phyloP scores from a whole-genome alignment of 192 early-diverging fungal species.

The Glomus cerebriforme region DNA sequence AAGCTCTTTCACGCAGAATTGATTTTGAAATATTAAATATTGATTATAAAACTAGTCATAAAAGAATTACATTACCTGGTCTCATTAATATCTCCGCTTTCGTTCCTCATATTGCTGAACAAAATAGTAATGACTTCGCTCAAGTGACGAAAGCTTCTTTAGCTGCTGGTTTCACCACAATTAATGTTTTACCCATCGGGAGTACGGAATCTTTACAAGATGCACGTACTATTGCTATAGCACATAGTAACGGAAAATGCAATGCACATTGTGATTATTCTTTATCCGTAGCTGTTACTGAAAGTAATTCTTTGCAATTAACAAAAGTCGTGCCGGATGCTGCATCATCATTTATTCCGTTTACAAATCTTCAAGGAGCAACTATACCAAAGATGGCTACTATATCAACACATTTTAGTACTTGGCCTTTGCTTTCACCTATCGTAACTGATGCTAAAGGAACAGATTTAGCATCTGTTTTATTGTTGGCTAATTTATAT shows the following conservation, averaged over 20 bases:
- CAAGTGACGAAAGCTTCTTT: constrained; percentile 37
- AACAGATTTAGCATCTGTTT: constrained; percentile 82
- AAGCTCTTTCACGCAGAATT: constrained; percentile 82
- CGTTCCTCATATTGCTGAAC: constrained; percentile 53
- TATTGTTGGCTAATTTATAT: constrained; percentile 85
- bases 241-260: constrained; percentile 48
- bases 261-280: constrained; percentile 74
- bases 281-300: constrained; percentile 67
- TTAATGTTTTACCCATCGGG: constrained; percentile 64
- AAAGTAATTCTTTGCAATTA: constrained; percentile 58
- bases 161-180: constrained; percentile 83
- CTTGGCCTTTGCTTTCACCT: constrained; percentile 75
- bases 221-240: constrained; percentile 54
- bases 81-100: constrained; percentile 81
- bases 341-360: constrained; percentile 64
- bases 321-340: constrained; percentile 45
- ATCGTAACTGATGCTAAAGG: constrained; percentile 86
- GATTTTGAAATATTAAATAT: constrained; percentile 74
- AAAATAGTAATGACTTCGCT: constrained; percentile 57
- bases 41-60: constrained; percentile 92
- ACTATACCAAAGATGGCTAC: constrained; percentile 58
- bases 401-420: constrained; percentile 71
- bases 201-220: constrained; percentile 57
- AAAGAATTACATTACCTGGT: constrained; percentile 81
- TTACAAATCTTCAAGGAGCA: constrained; percentile 50